A percentile compares a stretch with the other conserved stretches of the same genome.
phyloP scores from a whole-genome alignment of 2,329 filamentous ascomycete species.

The Phoma sp. region DNA sequence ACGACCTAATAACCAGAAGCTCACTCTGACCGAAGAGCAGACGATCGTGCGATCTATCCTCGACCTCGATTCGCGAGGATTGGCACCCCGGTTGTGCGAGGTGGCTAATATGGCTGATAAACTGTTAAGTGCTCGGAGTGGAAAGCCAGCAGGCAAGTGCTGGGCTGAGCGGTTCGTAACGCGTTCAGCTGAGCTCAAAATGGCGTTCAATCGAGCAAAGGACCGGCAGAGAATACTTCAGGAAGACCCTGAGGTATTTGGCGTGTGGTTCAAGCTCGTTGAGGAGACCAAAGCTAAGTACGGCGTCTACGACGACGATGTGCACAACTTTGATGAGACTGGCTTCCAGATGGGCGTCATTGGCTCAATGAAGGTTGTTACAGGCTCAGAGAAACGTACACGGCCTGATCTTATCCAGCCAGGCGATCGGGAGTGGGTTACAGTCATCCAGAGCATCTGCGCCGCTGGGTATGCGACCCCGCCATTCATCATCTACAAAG shows the following conservation, averaged over 20 bases:
- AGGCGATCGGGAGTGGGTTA: conserved; percentile 19
- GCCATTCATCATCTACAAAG: no score
- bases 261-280: conserved; percentile 17
- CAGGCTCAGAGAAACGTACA: conserved; percentile 5
- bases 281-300: conserved; percentile 15
- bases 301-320: conserved; percentile 8
- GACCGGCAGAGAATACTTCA: conserved; percentile 8
- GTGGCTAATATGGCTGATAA: conserved; percentile 30
- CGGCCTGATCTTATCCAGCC: conserved; percentile 11
- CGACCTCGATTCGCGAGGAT: conserved; percentile 21
- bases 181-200: conserved; percentile 24
- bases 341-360: no score
- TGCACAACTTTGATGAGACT: conserved; percentile 31
- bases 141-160: no score
- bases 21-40: conserved; percentile 21
- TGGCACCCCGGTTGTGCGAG: conserved; percentile 16
- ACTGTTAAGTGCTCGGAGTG: no score
- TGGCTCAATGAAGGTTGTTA: conserved; percentile 23
- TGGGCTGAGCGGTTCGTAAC: no score
- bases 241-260: conserved; percentile 14
- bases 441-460: conserved; percentile 30
- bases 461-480: no score
- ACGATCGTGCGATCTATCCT: conserved; percentile 25
- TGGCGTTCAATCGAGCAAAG: no score
- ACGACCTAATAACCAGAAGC: conserved; percentile 10